These are phyloP conservation scores for Mycena latifolia DNA, from an alignment of 768 basidiomycete genomes.

Conservation along the genomic window DNA sequence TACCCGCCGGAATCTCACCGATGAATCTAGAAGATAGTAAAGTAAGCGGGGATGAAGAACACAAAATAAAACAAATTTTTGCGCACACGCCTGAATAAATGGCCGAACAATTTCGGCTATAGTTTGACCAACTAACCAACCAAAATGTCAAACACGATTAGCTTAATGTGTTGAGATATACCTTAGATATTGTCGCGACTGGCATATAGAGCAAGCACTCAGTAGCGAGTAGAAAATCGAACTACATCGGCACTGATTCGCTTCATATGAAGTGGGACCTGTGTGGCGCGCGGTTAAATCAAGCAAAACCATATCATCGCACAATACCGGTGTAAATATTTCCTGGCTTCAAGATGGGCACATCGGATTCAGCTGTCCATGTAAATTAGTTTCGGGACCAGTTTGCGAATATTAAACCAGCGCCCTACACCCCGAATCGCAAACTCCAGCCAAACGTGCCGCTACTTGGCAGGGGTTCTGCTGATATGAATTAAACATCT, in stretches of 20 bases:
- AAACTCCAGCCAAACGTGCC: constrained; percentile 26
- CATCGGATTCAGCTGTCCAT: constrained; percentile 2
- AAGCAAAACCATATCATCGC: not conserved
- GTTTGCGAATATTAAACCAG: not conserved
- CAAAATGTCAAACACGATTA: not conserved
- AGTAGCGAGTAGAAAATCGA: constrained; percentile 48
- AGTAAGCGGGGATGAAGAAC: not conserved
- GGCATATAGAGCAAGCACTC: constrained; percentile 48
- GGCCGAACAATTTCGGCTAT: constrained; percentile 1
- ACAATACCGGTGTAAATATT: constrained; percentile 10
- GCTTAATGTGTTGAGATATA: not conserved
- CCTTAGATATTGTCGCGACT: constrained; percentile 28
- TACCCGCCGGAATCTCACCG: not conserved
- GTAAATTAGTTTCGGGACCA: not conserved
- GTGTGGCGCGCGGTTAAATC: not conserved
- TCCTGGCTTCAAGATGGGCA: constrained; percentile 22
- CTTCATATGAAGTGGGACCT: constrained; percentile 4
- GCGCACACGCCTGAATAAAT: not conserved
- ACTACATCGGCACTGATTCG: constrained; percentile 47
- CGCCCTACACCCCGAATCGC: constrained; percentile 1
- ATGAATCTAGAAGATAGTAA: not conserved
- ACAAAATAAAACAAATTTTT: not conserved
- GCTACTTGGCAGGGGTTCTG: constrained; percentile 39
- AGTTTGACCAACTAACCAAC: constrained; percentile 13
- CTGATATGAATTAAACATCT: constrained; percentile 38